phyloP scores from a whole-genome alignment of 2,329 filamentous ascomycete species.

The Pestalotiopsis sp. region DNA sequence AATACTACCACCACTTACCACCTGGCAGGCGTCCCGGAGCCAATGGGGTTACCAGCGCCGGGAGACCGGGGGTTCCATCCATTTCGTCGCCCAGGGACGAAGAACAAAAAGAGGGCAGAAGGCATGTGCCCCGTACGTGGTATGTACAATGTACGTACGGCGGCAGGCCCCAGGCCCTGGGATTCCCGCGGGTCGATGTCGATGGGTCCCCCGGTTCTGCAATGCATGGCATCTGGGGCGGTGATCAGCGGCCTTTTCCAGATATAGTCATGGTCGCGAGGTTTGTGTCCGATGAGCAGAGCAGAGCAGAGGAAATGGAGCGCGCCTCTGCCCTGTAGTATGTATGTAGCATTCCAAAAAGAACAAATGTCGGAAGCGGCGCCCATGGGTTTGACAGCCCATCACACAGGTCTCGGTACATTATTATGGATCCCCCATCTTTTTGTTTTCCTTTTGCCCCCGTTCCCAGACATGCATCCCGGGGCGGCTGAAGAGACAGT shows the following conservation, averaged over 20 bases:
- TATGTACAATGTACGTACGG: background rate
- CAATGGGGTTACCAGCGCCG: background rate
- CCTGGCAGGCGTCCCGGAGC: background rate
- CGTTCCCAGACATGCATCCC: background rate
- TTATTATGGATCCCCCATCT: background rate
- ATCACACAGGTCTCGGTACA: background rate
- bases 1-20: background rate
- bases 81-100: background rate
- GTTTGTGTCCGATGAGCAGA: slow-evolving; percentile 3
- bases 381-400: slow-evolving; percentile 2
- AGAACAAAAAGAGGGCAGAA: background rate
- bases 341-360: background rate
- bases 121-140: background rate
- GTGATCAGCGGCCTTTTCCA: slow-evolving; percentile 23
- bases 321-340: background rate
- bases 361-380: background rate
- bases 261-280: slow-evolving; percentile 33
- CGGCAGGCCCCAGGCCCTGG: background rate
- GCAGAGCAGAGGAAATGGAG: background rate
- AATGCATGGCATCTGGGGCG: slow-evolving; percentile 5
- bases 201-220: background rate
- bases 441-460: background rate
- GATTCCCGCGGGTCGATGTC: background rate
- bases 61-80: background rate
- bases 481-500: background rate